Conservation (phyloP, 2,329 filamentous ascomycete genomes). For the Neonectria hederae region DNA sequence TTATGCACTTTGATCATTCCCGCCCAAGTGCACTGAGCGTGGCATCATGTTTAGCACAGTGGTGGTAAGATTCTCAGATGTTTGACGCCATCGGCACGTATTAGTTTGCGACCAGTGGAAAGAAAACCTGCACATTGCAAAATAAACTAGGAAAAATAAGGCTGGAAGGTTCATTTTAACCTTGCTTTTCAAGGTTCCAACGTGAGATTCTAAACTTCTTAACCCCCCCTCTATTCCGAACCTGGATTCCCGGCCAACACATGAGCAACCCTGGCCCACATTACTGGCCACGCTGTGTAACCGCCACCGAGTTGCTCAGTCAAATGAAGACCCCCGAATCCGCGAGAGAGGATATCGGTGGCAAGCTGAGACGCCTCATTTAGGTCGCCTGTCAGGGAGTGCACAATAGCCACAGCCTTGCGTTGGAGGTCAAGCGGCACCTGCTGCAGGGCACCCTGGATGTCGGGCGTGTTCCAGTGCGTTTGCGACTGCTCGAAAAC, state of each 20-base stretch:
- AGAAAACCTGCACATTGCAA: background rate
- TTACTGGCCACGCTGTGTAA: constrained; percentile 28
- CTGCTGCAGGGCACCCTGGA: constrained; percentile 4
- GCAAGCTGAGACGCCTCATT: constrained; percentile 16
- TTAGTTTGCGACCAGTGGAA: background rate
- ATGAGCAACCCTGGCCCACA: constrained; percentile 14
- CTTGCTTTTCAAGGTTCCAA: background rate
- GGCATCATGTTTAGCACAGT: background rate
- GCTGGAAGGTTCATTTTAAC: background rate
- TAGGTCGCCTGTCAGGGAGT: constrained; percentile 17
- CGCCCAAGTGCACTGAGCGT: background rate
- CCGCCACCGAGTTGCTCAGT: constrained; percentile 29
- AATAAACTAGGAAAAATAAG: background rate
- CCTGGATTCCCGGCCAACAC: background rate
- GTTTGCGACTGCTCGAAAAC: constrained; percentile 26
- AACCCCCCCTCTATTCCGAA: background rate
- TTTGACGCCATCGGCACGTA: background rate
- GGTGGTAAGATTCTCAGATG: background rate
- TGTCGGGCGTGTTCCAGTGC: constrained; percentile 14
- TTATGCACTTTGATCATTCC: background rate
- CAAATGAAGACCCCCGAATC: constrained; percentile 26
- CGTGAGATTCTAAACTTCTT: background rate
- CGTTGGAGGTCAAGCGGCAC: background rate
- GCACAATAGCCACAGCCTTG: constrained; percentile 27
- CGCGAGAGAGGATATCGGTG: constrained; percentile 8